phyloP scores from a whole-genome alignment of 345 rosid genomes.

The Salix koriyanagi region DNA sequence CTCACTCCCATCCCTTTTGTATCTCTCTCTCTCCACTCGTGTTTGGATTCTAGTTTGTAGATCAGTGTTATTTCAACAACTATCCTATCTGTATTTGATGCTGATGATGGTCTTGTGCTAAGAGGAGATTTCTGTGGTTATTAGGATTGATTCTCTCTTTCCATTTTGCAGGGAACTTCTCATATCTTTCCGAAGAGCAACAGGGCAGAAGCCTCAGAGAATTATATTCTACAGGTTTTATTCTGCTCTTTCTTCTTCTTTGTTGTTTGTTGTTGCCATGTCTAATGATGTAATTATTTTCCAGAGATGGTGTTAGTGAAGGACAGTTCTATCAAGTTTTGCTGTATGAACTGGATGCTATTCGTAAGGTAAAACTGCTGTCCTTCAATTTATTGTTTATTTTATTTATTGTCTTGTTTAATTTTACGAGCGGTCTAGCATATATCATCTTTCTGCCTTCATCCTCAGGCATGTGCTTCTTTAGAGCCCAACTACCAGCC shows the following conservation, averaged over 20 bases:
- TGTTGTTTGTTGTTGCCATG: not conserved
- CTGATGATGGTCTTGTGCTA: not conserved
- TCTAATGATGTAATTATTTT: not conserved
- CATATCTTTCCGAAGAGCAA: constrained; percentile 86
- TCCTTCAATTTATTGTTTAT: not conserved
- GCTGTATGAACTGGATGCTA: constrained; percentile 92
- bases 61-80: not conserved
- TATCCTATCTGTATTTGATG: not conserved
- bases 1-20: not conserved
- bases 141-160: not conserved
- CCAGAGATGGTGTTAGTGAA: constrained; percentile 97
- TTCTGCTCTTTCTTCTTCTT: not conserved
- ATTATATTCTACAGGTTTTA: constrained; percentile 87
- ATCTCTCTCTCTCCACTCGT: no score
- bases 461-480: constrained; percentile 82
- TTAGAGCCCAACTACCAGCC: constrained; percentile 98
- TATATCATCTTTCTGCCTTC: not conserved
- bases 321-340: constrained; percentile 97
- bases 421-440: no score
- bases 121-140: not conserved
- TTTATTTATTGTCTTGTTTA: not conserved
- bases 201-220: constrained; percentile 91
- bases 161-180: constrained; percentile 63
- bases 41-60: not conserved
- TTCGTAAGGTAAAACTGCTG: constrained; percentile 61